phyloP scores from a whole-genome alignment of 208 protist species.

The Herpetomonas samuelpessoai region DNA sequence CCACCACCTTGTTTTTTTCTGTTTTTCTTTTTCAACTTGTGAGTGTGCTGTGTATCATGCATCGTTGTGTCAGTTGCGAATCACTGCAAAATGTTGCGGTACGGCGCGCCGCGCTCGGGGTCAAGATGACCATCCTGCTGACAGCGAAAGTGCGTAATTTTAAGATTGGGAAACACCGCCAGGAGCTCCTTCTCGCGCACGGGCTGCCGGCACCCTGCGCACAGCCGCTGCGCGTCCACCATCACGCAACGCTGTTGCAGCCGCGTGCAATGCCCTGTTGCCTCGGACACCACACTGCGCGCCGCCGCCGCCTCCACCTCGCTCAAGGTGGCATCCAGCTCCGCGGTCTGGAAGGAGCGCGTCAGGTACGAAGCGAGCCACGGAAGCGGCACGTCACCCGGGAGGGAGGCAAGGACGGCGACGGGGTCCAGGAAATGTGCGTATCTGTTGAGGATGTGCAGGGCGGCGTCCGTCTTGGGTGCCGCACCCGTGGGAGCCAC shows the following conservation, averaged over 20 bases:
- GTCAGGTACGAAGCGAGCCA: constrained; percentile 38
- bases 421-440: constrained; percentile 28
- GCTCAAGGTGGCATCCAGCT: constrained; percentile 21
- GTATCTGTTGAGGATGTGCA: constrained; percentile 36
- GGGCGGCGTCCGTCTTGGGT: constrained; percentile 18
- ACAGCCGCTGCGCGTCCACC: constrained; percentile 30
- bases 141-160: constrained; percentile 52
- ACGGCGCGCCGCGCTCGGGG: constrained; percentile 54
- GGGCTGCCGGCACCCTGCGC: constrained; percentile 34
- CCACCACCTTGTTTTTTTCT: not conserved
- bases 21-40: too few relatives aligned
- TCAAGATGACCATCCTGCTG: constrained; percentile 29
- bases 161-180: constrained; percentile 61
- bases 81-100: constrained; percentile 3
- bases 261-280: constrained; percentile 18
- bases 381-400: constrained; percentile 29
- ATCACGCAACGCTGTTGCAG: constrained; percentile 44
- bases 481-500: constrained; percentile 22
- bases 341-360: constrained; percentile 33
- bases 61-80: too few relatives aligned
- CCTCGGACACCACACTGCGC: constrained; percentile 13
- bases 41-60: too few relatives aligned
- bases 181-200: constrained; percentile 23
- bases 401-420: constrained; percentile 27
- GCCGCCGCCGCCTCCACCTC: constrained; percentile 18